Evolutionary conservation across 2,329 filamentous ascomycete species (phyloP).

Genomic region (Sclerotinia glacialis): DNA sequence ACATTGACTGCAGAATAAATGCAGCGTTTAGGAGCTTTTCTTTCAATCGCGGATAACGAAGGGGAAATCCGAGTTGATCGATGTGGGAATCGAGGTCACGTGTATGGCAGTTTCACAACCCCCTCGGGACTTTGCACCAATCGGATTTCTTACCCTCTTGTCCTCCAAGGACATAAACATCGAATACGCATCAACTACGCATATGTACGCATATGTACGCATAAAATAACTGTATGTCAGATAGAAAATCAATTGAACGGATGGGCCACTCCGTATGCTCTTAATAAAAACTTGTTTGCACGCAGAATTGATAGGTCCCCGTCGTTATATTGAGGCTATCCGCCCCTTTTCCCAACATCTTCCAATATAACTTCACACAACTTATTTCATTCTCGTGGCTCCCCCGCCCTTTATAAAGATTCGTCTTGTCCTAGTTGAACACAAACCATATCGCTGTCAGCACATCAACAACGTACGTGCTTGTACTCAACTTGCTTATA

Average conservation of each 20-base stretch:
- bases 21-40: constrained; percentile 2
- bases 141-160: constrained; percentile 6
- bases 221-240: constrained; percentile 21
- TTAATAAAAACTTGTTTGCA: constrained; percentile 1
- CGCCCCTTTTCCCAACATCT: constrained; percentile 10
- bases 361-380: neutral
- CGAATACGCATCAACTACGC: constrained; percentile 14
- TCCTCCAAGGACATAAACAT: constrained; percentile 9
- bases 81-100: neutral
- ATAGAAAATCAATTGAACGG: constrained; percentile 21
- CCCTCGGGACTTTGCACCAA: constrained; percentile 12
- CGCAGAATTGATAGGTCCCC: neutral
- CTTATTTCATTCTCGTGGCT: constrained; percentile 8
- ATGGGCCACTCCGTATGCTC: constrained; percentile 15
- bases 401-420: constrained; percentile 6
- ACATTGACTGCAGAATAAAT: constrained; percentile 10
- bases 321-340: constrained; percentile 18
- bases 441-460: constrained; percentile 2
- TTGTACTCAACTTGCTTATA: constrained; percentile 2
- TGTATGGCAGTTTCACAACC: neutral
- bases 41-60: constrained; percentile 8
- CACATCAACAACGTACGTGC: constrained; percentile 14
- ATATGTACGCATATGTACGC: constrained; percentile 16
- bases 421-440: neutral
- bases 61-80: constrained; percentile 20